These are phyloP conservation scores for Aspergillus sp. DNA, from an alignment of 2,329 filamentous ascomycete species.

Conservation along the genomic window DNA sequence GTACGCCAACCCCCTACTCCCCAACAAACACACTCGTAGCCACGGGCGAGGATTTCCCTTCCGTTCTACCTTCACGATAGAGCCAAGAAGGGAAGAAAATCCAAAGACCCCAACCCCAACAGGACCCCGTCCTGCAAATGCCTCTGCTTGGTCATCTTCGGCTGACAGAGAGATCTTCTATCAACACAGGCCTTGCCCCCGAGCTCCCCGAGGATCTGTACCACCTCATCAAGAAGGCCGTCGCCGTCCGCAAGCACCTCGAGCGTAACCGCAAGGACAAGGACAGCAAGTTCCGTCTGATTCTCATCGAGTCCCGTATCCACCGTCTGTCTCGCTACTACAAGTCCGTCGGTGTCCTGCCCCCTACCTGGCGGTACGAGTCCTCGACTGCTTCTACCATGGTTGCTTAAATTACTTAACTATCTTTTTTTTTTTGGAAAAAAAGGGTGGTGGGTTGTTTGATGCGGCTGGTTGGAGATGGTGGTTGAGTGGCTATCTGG, in stretches of 20 bases:
- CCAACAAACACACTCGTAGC: constrained; percentile 16
- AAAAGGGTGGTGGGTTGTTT: constrained; percentile 5
- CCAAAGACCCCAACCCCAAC: constrained; percentile 3
- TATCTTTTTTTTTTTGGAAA: not conserved
- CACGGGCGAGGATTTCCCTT: constrained; percentile 20
- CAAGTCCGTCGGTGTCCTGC: constrained; percentile 83
- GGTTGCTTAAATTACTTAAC: constrained; percentile 66
- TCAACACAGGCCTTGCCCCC: constrained; percentile 87
- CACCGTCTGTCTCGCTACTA: constrained; percentile 99
- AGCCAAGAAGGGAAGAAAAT: not conserved
- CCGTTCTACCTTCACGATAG: too few relatives aligned
- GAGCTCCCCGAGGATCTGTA: constrained; percentile 99
- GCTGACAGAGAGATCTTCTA: constrained; percentile 85
- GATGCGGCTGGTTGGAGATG: not conserved
- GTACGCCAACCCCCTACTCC: constrained; percentile 59
- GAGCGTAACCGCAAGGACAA: constrained; percentile 99
- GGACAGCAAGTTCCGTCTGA: constrained; percentile 99
- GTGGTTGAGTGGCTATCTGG: not conserved
- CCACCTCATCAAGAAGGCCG: constrained; percentile 99
- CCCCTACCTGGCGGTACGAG: constrained; percentile 99
- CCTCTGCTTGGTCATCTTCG: constrained; percentile 79
- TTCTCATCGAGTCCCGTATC: constrained; percentile 99
- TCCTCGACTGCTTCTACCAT: constrained; percentile 92
- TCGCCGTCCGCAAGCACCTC: constrained; percentile 99
- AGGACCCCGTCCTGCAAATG: constrained; percentile 47